phyloP scores from a whole-genome alignment of 2,329 filamentous ascomycete genomes.

The Colletotrichum eleusines region DNA sequence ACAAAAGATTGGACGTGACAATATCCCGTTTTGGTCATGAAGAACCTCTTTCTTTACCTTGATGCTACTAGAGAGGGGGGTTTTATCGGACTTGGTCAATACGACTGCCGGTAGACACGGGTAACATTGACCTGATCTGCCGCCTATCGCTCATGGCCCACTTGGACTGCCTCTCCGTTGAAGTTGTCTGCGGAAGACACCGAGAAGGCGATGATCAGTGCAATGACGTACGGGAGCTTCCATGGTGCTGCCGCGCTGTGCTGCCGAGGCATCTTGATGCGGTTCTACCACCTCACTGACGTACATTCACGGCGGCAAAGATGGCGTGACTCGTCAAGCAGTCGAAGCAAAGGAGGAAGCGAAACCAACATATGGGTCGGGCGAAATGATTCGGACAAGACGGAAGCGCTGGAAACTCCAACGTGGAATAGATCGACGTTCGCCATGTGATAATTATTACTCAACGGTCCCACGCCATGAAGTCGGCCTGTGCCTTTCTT shows the following conservation, averaged over 20 bases:
- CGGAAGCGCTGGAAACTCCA: not conserved
- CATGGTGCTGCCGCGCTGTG: conserved; percentile 15
- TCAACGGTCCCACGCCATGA: conserved; percentile 12
- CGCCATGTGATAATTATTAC: conserved; percentile 27
- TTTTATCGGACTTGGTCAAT: too few species aligned
- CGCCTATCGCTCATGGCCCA: not conserved
- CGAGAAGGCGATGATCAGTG: conserved; percentile 8
- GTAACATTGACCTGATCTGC: too few species aligned
- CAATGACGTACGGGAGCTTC: too few species aligned
- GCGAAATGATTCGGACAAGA: conserved; percentile 8
- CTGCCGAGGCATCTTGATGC: conserved; percentile 24
- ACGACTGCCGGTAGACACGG: too few species aligned
- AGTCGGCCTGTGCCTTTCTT: conserved; percentile 20
- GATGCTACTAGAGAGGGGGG: too few species aligned
- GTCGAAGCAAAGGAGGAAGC: conserved; percentile 6
- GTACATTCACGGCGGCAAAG: conserved; percentile 11
- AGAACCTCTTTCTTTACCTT: too few species aligned
- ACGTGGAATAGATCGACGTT: conserved; percentile 12
- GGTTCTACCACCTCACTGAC: conserved; percentile 21
- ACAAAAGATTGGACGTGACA: too few species aligned
- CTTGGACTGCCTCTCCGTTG: not conserved
- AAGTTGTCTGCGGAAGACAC: not conserved
- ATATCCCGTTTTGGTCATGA: too few species aligned
- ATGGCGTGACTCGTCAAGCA: conserved; percentile 16
- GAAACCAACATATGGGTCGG: not conserved